Base-by-base conservation (phyloP, 257 asterid species). In the Gardenia jasminoides region DNA sequence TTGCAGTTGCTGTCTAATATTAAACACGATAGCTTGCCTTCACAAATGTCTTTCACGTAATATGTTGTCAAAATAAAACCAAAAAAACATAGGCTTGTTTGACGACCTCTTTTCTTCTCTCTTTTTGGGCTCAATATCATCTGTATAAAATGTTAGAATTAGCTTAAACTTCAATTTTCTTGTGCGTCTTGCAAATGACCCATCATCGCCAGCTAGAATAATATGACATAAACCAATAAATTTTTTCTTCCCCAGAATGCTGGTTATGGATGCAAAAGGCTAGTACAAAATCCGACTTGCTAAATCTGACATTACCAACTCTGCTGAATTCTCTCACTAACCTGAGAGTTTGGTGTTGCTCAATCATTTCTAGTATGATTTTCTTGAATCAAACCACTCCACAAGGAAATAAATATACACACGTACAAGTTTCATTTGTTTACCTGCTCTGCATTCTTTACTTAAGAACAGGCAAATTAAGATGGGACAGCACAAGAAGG, bases 381-480 rank as follows among this genome's bases (percentile, higher is more conserved):
- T 17, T 64, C 48, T 47, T 30, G n/a, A 47, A 47, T 47, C 80
- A 69, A 78, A 67, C 81, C 10, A 68, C 81, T 54, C 47, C 81
- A 65, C 41, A 39, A 54, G 58, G 54, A 54, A 50, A 54, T 6
- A 50, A 16, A 8, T 4, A 9, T 7, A 19, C 3, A 7, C 36
- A 1, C 39, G 26, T 31, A 36, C 41, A 36, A 36, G 17, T 67
- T 77, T 68, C 59, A 39, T 67, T 77, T 77, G 76, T 17, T 17
- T 68, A 78, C 75, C 76, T 78, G 81, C 76, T 39, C 69, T 36
- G 48, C 48, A 12, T 11, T 26, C 66, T 30, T 67, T n/a, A 67
- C 47, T 17, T 7, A 33, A 52, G 44, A 68, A 68, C 33, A n/a
- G 69, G 43, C 50, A 48, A 50, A 54, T 30, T 16, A 9, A 10